Evolutionary conservation across 495 filamentous ascomycete genomes (phyloP), one percentile per base, ranked within the genome.

Genomic region (Penicillium riverlandense): DNA sequence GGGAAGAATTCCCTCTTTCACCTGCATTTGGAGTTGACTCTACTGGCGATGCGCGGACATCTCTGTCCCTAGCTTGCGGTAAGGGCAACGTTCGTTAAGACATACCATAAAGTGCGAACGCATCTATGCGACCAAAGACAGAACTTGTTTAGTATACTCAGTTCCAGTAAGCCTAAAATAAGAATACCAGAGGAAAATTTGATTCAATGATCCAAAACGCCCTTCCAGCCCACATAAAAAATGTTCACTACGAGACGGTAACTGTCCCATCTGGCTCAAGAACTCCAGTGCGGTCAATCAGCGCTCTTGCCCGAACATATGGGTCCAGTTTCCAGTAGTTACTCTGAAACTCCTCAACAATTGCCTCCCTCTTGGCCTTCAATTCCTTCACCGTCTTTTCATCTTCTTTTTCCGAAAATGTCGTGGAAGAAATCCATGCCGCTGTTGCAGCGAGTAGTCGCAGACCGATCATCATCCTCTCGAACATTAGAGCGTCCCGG

Each of bases 291-390:
- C 88, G 76, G 53, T 92, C 88, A 43, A 90, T 86, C 29, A 71
- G 61, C 6, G 76, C 77, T 52, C 82, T 68, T 10, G 85, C 85
- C n/a, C 88, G 70, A 7, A 86, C 35, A 58, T 88, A 88, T 0
- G 83, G 84, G 53, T 92, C 87, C 1, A 89, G 53, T 13, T 66
- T 59, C 91, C 92, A 98, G 63, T 96, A 94, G 45, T 88, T 86
- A 32, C 76, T 71, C 8, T 77, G 70, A 44, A 96, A 57, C 38
- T 74, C 60, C 46, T 76, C 76, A 1, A 80, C 66, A 3, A 95
- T 56, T 36, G 72, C 70, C 8, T 80, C 77, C 40, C 76, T 71
- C n/a, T 78, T 75, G 10, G 59, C 70, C 8, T 69, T 63, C 38
- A 84, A 77, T 29, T 74, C 69, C 9, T 52, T 44, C 8, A 52